phyloP scores from a whole-genome alignment of 345 rosid genomes.

The Eucalyptus cloeziana region DNA sequence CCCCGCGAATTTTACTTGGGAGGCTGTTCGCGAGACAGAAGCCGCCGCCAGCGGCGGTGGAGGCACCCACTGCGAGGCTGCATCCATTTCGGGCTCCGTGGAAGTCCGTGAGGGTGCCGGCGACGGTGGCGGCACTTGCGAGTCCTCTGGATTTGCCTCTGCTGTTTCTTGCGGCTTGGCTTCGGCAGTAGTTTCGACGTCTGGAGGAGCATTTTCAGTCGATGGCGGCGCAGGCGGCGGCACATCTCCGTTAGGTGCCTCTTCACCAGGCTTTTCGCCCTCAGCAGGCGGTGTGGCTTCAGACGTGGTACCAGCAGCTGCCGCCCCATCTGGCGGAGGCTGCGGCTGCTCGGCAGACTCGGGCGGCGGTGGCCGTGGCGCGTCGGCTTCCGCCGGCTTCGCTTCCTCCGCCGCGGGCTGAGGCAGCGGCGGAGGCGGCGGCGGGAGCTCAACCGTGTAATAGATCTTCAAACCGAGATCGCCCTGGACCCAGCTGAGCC shows the following conservation, averaged over 20 bases:
- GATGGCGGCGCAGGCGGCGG: background rate
- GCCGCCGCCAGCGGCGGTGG: slow-evolving; percentile 30
- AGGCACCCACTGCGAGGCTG: slow-evolving; percentile 10
- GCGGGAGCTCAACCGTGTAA: slow-evolving; percentile 31
- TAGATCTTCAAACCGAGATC: slow-evolving; percentile 71
- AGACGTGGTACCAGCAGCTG: background rate
- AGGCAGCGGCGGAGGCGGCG: slow-evolving; percentile 3
- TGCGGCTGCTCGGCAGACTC: background rate
- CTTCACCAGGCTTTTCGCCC: background rate
- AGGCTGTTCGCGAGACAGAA: slow-evolving; percentile 25
- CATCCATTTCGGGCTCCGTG: background rate
- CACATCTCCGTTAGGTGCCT: background rate
- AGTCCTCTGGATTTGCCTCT: background rate
- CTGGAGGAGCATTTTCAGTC: background rate
- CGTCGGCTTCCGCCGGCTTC: background rate
- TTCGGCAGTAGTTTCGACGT: background rate
- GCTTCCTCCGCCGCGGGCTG: slow-evolving; percentile 6
- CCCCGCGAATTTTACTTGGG: slow-evolving; percentile 27
- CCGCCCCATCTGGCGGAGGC: background rate
- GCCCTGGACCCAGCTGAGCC: slow-evolving; percentile 53
- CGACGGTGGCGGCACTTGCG: background rate
- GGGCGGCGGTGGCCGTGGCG: background rate
- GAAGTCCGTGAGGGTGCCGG: background rate
- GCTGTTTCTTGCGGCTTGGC: slow-evolving; percentile 1
- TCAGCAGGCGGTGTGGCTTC: background rate